Conservation (phyloP, 176 grass and related monocot species). For the Cenchrus purpureus region DNA sequence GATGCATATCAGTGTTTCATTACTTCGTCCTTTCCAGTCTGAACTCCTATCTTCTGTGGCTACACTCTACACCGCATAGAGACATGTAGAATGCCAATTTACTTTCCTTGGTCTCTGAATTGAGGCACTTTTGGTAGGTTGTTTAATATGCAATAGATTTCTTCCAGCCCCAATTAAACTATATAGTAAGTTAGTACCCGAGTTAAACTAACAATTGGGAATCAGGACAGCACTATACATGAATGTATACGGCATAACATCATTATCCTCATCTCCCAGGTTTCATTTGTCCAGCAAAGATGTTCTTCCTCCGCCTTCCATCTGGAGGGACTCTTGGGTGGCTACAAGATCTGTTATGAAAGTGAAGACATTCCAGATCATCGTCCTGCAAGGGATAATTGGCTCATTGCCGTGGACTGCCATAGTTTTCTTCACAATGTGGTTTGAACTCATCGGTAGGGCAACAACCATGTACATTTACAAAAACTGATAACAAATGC, state of each 20-base stretch:
- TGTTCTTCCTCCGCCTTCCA: conserved; percentile 49
- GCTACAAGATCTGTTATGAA: conserved; percentile 83
- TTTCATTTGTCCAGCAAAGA: conserved; percentile 60
- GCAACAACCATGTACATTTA: background rate
- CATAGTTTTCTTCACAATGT: conserved; percentile 98
- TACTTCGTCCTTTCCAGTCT: background rate
- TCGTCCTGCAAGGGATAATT: conserved; percentile 91
- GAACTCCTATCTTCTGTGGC: background rate
- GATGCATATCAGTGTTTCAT: background rate
- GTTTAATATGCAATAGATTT: background rate
- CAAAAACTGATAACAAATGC: background rate
- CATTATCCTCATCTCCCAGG: conserved; percentile 46
- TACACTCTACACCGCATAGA: background rate
- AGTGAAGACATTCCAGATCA: conserved; percentile 95
- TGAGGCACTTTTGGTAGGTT: background rate
- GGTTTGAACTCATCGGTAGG: conserved; percentile 95
- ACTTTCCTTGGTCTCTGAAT: background rate
- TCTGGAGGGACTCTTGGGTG: conserved; percentile 76
- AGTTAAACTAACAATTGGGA: conserved; percentile 16
- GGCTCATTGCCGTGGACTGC: conserved; percentile 89
- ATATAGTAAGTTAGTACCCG: background rate
- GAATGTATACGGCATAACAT: conserved; percentile 15
- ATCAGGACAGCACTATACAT: background rate
- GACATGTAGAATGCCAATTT: background rate
- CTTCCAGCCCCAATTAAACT: background rate